Percentiles rank a stretch among this genome's conserved stretches.
These are phyloP conservation scores for Xerocomellus amylosporus DNA, from an alignment of 768 basidiomycete species.

Conservation along the genomic window DNA sequence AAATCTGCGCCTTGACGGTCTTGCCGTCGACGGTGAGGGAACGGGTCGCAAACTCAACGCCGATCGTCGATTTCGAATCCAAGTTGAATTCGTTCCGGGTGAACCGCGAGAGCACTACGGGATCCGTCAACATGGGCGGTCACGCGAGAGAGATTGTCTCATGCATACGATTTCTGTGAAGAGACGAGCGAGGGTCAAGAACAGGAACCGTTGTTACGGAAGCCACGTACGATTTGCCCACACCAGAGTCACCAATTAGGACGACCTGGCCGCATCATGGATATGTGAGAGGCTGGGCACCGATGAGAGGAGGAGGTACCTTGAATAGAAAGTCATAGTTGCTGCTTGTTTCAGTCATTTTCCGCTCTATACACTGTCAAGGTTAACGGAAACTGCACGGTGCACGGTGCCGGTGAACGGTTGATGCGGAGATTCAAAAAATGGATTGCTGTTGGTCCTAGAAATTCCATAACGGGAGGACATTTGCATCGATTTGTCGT, in stretches of 20 bases:
- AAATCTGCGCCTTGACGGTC: conserved; percentile 97
- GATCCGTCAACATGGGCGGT: conserved; percentile 3
- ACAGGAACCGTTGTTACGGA: background rate
- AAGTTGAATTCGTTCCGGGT: conserved; percentile 99
- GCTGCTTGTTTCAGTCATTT: conserved; percentile 88
- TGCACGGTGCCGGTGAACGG: too few relatives aligned
- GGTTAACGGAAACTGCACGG: too few relatives aligned
- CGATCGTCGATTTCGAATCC: conserved; percentile 98
- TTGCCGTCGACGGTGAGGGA: conserved; percentile 94
- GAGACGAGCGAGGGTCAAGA: background rate
- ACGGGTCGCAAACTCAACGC: conserved; percentile 97
- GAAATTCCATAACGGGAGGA: conserved; percentile 5
- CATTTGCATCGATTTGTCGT: background rate
- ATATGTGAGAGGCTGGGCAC: background rate
- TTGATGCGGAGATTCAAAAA: conserved; percentile 33
- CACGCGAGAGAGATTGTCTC: background rate
- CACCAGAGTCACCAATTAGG: conserved; percentile 97
- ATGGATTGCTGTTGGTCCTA: too few relatives aligned
- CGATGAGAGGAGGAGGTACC: conserved; percentile 44
- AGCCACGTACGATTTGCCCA: conserved; percentile 94
- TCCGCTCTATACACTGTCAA: too few relatives aligned
- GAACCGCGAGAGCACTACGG: conserved; percentile 95
- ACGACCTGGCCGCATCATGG: conserved; percentile 66
- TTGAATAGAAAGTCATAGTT: conserved; percentile 99
- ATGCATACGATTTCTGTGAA: conserved; percentile 38